A percentile compares a stretch with the other conserved stretches of the same genome.
Evolutionary conservation across 345 rosid genomes (phyloP).

Genomic region (Euclidium syriacum): DNA sequence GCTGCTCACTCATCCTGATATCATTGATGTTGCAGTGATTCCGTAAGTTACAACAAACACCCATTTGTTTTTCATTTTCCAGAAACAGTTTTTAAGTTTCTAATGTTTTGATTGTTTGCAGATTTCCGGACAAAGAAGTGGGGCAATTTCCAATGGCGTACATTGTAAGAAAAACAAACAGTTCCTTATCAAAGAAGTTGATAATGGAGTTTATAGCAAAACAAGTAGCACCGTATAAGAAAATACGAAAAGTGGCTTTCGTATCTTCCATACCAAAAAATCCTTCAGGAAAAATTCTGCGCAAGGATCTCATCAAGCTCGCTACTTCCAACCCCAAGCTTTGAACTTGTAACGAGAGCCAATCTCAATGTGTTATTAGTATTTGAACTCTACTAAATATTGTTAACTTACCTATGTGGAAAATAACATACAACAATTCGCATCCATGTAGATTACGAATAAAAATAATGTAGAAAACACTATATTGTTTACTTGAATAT

Average conservation of each 20-base stretch:
- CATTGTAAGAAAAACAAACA: slow-evolving; percentile 58
- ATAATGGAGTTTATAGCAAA: slow-evolving; percentile 62
- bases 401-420: neutral
- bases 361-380: neutral
- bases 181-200: slow-evolving; percentile 38
- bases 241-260: slow-evolving; percentile 45
- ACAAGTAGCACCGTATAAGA: slow-evolving; percentile 91
- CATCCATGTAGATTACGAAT: neutral
- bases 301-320: slow-evolving; percentile 86
- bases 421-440: neutral
- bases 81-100: neutral
- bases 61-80: neutral
- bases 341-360: slow-evolving; percentile 17
- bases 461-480: neutral
- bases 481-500: neutral
- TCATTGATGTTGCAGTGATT: slow-evolving; percentile 73
- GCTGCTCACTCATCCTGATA: slow-evolving; percentile 63
- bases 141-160: slow-evolving; percentile 90
- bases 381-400: neutral
- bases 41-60: slow-evolving; percentile 46
- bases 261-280: slow-evolving; percentile 67
- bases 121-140: slow-evolving; percentile 76
- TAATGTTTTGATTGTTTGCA: slow-evolving; percentile 20
- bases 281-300: slow-evolving; percentile 86
- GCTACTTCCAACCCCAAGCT: slow-evolving; percentile 59